These are phyloP conservation scores for Boletus tomentosulus DNA, from an alignment of 768 basidiomycete genomes.

Conservation along the genomic window DNA sequence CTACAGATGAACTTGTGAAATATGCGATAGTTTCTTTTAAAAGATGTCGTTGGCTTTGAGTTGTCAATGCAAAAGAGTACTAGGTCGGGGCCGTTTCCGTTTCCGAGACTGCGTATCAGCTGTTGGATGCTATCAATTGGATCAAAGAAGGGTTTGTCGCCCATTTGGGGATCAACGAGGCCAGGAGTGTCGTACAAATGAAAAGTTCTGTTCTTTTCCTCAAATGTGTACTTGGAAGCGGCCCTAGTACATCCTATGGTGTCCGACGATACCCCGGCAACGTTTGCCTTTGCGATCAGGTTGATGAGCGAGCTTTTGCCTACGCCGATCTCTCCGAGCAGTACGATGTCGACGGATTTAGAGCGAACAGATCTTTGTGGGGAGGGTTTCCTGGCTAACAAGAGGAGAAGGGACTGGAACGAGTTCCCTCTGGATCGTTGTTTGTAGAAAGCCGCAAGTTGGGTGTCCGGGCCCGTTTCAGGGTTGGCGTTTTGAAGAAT, in stretches of 20 bases:
- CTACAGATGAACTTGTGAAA: slow-evolving; percentile 27
- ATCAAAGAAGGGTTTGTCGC: slow-evolving; percentile 13
- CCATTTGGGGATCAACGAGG: slow-evolving; percentile 26
- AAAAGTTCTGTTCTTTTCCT: slow-evolving; percentile 20
- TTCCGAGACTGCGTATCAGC: slow-evolving; percentile 30
- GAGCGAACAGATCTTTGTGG: background rate
- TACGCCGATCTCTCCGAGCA: slow-evolving; percentile 31
- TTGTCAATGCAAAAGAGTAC: slow-evolving; percentile 31
- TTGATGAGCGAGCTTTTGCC: slow-evolving; percentile 45
- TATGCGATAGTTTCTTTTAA: slow-evolving; percentile 24
- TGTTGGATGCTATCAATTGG: slow-evolving; percentile 24
- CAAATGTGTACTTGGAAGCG: slow-evolving; percentile 19
- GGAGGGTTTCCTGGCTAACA: slow-evolving; percentile 3
- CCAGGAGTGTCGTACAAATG: slow-evolving; percentile 33
- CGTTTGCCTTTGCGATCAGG: slow-evolving; percentile 25
- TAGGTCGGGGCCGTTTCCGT: slow-evolving; percentile 26
- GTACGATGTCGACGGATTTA: slow-evolving; percentile 29
- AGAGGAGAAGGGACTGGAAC: slow-evolving; percentile 10
- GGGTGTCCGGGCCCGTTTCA: slow-evolving; percentile 1
- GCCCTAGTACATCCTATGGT: slow-evolving; percentile 34
- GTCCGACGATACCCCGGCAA: slow-evolving; percentile 30
- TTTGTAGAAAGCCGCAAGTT: slow-evolving; percentile 3
- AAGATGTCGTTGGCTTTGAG: slow-evolving; percentile 21
- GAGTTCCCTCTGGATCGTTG: slow-evolving; percentile 9
- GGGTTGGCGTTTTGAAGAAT: slow-evolving; percentile 8